These are phyloP conservation scores for Epichloe glyceriae DNA, from an alignment of 2,329 filamentous ascomycete species.

Conservation along the genomic window DNA sequence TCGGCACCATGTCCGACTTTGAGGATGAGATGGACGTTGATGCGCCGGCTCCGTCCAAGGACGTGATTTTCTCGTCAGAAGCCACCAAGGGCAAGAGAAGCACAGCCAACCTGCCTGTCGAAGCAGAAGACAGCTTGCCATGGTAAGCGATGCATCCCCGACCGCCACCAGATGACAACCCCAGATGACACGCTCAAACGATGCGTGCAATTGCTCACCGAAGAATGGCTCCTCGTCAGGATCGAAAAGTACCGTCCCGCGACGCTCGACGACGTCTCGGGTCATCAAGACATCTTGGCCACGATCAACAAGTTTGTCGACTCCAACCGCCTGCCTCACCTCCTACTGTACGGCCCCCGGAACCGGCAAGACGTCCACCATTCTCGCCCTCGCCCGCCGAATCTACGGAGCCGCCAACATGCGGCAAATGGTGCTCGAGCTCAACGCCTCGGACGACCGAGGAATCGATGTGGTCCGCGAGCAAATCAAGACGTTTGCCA, in stretches of 20 bases:
- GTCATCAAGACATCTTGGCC: constrained; percentile 91
- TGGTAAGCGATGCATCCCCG: constrained; percentile 44
- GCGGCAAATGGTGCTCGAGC: constrained; percentile 95
- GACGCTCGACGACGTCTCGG: constrained; percentile 82
- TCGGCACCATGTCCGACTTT: constrained; percentile 39
- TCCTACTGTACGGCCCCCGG: constrained; percentile 95
- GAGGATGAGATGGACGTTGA: constrained; percentile 52
- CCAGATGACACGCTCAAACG: no score
- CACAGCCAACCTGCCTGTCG: constrained; percentile 83
- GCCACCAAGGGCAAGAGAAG: constrained; percentile 81
- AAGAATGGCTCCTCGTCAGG: constrained; percentile 32
- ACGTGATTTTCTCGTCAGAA: constrained; percentile 58
- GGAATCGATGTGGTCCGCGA: constrained; percentile 97
- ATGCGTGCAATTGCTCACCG: not conserved
- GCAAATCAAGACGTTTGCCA: constrained; percentile 98
- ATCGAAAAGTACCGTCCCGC: constrained; percentile 94
- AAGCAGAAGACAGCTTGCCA: constrained; percentile 85
- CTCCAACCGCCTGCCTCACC: constrained; percentile 83
- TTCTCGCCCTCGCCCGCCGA: constrained; percentile 78
- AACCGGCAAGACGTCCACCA: constrained; percentile 94
- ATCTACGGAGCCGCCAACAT: constrained; percentile 90
- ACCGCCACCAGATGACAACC: no score
- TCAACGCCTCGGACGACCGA: constrained; percentile 93
- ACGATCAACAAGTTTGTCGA: constrained; percentile 98
- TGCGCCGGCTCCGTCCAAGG: constrained; percentile 30